Conservation (phyloP, 2,329 filamentous ascomycete genomes). For the Beauveria rudraprayagi region DNA sequence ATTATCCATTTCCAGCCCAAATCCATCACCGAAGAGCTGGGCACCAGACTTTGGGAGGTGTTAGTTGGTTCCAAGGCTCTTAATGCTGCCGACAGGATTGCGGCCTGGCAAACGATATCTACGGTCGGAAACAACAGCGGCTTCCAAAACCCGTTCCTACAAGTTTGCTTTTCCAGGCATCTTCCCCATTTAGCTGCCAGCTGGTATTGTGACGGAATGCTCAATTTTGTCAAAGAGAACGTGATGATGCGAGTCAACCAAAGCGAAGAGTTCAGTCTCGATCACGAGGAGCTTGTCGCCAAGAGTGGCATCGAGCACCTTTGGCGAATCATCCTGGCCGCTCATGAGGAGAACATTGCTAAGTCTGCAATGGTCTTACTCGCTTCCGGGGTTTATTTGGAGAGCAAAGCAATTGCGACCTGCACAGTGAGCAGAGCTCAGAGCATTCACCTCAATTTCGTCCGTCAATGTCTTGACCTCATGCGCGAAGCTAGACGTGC, state of each 20-base stretch:
- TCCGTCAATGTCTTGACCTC: slow-evolving; percentile 65
- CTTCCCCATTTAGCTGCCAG: slow-evolving; percentile 48
- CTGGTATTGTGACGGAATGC: slow-evolving; percentile 52
- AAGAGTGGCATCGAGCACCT: slow-evolving; percentile 58
- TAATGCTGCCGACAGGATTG: slow-evolving; percentile 51
- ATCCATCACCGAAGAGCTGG: slow-evolving; percentile 54
- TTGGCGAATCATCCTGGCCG: slow-evolving; percentile 74
- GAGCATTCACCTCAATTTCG: slow-evolving; percentile 59
- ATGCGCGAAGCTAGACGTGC: slow-evolving; percentile 48
- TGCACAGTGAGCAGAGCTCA: slow-evolving; percentile 43
- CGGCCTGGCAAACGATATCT: slow-evolving; percentile 63
- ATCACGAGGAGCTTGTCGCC: slow-evolving; percentile 43
- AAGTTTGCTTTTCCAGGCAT: slow-evolving; percentile 45
- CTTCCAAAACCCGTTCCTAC: slow-evolving; percentile 48
- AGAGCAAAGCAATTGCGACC: slow-evolving; percentile 41
- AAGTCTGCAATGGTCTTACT: slow-evolving; percentile 60
- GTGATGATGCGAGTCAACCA: slow-evolving; percentile 41
- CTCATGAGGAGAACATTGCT: slow-evolving; percentile 58
- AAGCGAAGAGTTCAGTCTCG: slow-evolving; percentile 35
- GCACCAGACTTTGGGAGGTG: slow-evolving; percentile 60
- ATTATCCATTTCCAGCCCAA: slow-evolving; percentile 55
- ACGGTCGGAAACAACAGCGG: slow-evolving; percentile 30
- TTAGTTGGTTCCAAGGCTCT: slow-evolving; percentile 59
- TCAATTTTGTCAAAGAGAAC: slow-evolving; percentile 53
- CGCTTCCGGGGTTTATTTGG: slow-evolving; percentile 62